phyloP scores from a whole-genome alignment of 306 rosid genomes.

The Dalbergia cultrata region DNA sequence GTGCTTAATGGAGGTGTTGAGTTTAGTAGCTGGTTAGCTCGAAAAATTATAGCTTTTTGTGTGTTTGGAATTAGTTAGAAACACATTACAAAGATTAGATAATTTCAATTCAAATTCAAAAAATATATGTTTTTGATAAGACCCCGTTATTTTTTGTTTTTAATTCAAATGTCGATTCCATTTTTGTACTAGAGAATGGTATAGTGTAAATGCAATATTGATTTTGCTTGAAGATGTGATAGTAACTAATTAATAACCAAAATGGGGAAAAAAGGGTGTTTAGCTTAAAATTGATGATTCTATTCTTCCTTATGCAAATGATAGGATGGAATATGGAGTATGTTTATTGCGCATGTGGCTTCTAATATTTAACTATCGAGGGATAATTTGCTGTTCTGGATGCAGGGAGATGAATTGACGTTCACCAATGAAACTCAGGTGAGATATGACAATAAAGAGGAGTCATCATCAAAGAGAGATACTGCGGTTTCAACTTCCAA shows the following conservation, averaged over 20 bases:
- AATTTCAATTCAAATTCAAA: constrained; percentile 10
- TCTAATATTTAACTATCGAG: not conserved
- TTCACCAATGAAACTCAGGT: constrained; percentile 34
- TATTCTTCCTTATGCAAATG: not conserved
- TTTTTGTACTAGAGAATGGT: constrained; percentile 1
- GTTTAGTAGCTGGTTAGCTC: not conserved
- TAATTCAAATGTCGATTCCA: not conserved
- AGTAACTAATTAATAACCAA: not conserved
- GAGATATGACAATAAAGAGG: constrained; percentile 44
- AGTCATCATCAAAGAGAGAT: constrained; percentile 43
- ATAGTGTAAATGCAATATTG: not conserved
- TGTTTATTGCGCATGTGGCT: constrained; percentile 22
- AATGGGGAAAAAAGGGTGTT: not conserved
- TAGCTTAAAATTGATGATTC: constrained; percentile 13
- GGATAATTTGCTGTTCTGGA: constrained; percentile 18
- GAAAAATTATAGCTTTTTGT: constrained; percentile 23
- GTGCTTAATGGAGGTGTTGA: not conserved
- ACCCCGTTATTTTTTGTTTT: not conserved
- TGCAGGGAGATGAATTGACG: constrained; percentile 62
- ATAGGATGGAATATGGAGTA: not conserved
- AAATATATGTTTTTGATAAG: not conserved
- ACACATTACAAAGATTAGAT: not conserved
- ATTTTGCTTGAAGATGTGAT: constrained; percentile 11
- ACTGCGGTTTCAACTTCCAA: constrained; percentile 52
- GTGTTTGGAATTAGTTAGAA: constrained; percentile 20